These are phyloP conservation scores for Vitis hybrid DNA, from an alignment of 177 flowering plant genomes.

Conservation along the genomic window DNA sequence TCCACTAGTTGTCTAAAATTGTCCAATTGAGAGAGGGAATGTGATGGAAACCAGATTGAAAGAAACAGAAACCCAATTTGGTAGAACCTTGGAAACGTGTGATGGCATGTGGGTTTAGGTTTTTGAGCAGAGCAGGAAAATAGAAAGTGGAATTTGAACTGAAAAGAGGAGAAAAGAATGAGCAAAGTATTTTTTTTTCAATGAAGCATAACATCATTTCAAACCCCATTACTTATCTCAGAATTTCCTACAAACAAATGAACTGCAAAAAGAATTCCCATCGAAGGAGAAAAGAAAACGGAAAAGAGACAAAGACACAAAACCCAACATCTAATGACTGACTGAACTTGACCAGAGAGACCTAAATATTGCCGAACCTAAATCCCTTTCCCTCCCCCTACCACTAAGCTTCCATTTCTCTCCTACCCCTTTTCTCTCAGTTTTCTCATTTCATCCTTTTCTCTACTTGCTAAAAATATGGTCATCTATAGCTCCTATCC, in stretches of 20 bases:
- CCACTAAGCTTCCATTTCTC: conserved; percentile 20
- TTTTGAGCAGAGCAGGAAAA: no score
- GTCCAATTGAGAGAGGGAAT: no score
- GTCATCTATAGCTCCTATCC: conserved; percentile 32
- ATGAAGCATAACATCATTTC: conserved; percentile 9
- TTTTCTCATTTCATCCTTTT: conserved; percentile 19
- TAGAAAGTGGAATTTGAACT: neutral
- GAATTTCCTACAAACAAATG: conserved; percentile 33
- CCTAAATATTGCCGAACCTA: conserved; percentile 25
- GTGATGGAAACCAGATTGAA: no score
- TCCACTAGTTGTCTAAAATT: no score
- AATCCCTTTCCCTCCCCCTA: conserved; percentile 9
- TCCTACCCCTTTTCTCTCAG: conserved; percentile 8
- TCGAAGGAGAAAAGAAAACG: conserved; percentile 9
- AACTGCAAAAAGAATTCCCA: conserved; percentile 69
- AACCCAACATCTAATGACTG: conserved; percentile 17
- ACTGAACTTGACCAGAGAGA: conserved; percentile 15
- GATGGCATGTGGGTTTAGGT: no score
- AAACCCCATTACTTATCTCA: conserved; percentile 24
- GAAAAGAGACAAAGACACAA: conserved; percentile 14
- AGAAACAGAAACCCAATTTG: no score
- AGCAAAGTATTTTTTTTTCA: neutral
- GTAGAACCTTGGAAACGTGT: no score
- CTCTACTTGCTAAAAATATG: conserved; percentile 33
- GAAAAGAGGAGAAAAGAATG: neutral